phyloP scores from a whole-genome alignment of 495 filamentous ascomycete genomes.

The Darksidea phi region DNA sequence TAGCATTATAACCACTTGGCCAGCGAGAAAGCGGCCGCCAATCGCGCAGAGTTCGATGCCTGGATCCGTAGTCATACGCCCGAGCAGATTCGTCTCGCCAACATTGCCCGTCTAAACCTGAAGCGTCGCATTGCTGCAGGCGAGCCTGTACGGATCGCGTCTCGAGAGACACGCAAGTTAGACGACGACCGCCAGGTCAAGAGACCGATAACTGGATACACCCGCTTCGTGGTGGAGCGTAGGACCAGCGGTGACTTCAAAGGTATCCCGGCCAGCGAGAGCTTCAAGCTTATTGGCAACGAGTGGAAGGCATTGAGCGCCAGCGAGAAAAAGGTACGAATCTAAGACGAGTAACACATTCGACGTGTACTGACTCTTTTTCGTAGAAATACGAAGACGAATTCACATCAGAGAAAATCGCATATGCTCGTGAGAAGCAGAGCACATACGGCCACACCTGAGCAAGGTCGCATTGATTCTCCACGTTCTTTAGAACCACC shows the following conservation, averaged over 20 bases:
- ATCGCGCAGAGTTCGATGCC: slow-evolving; percentile 48
- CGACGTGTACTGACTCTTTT: too few species aligned
- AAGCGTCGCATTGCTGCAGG: slow-evolving; percentile 14
- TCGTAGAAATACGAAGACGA: neutral
- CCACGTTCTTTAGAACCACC: too few species aligned
- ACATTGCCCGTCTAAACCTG: slow-evolving; percentile 58
- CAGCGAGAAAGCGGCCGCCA: slow-evolving; percentile 49
- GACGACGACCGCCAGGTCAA: slow-evolving; percentile 62
- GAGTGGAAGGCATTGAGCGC: slow-evolving; percentile 60
- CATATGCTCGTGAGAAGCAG: neutral
- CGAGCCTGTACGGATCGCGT: neutral
- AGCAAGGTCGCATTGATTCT: too few species aligned
- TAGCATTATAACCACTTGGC: slow-evolving; percentile 55
- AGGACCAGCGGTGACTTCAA: slow-evolving; percentile 50
- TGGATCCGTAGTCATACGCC: slow-evolving; percentile 63
- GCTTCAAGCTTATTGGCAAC: slow-evolving; percentile 36
- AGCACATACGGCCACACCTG: neutral
- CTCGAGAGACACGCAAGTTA: slow-evolving; percentile 36
- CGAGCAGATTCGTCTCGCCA: slow-evolving; percentile 60
- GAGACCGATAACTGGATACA: slow-evolving; percentile 43
- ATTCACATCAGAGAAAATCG: neutral
- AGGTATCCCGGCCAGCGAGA: slow-evolving; percentile 39
- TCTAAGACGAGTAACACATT: neutral
- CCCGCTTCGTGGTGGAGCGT: slow-evolving; percentile 52
- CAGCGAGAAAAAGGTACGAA: slow-evolving; percentile 56